Evolutionary conservation across 2,329 filamentous ascomycete genomes (phyloP).

Genomic region (Ceratocystis cacaofunesta): DNA sequence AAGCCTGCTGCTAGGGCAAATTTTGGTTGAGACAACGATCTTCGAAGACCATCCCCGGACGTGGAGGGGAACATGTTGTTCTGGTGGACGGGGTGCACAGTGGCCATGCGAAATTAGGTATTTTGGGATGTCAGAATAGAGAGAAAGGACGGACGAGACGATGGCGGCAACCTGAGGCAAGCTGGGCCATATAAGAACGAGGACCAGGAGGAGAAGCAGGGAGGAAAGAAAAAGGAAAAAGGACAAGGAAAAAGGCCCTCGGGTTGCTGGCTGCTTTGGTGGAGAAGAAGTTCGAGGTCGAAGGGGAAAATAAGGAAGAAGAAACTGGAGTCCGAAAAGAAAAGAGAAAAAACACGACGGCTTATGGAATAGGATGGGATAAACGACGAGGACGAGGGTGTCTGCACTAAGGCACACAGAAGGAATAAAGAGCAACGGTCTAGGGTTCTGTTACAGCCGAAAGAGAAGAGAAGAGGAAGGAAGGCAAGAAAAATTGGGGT

Average conservation of each 20-base stretch:
- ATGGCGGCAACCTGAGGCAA: slow-evolving; percentile 23
- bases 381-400: slow-evolving; percentile 26
- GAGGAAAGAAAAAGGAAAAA: slow-evolving; percentile 22
- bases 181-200: background rate
- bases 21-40: slow-evolving; percentile 14
- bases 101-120: slow-evolving; percentile 8
- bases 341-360: background rate
- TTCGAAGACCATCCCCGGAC: slow-evolving; percentile 10
- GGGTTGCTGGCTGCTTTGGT: background rate
- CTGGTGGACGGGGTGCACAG: slow-evolving; percentile 7
- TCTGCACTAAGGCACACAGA: slow-evolving; percentile 16
- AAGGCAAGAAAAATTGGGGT: background rate
- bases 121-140: background rate
- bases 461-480: background rate
- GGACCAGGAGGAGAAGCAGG: slow-evolving; percentile 29
- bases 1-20: slow-evolving; percentile 10
- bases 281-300: slow-evolving; percentile 34
- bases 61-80: slow-evolving; percentile 12
- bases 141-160: background rate
- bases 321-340: background rate
- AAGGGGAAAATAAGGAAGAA: background rate
- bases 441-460: slow-evolving; percentile 21
- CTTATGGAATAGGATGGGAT: slow-evolving; percentile 21
- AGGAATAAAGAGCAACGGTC: slow-evolving; percentile 1
- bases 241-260: background rate